Evolutionary conservation across 2,329 filamentous ascomycete species (phyloP).

Genomic region (Zymoseptoria crescenta): DNA sequence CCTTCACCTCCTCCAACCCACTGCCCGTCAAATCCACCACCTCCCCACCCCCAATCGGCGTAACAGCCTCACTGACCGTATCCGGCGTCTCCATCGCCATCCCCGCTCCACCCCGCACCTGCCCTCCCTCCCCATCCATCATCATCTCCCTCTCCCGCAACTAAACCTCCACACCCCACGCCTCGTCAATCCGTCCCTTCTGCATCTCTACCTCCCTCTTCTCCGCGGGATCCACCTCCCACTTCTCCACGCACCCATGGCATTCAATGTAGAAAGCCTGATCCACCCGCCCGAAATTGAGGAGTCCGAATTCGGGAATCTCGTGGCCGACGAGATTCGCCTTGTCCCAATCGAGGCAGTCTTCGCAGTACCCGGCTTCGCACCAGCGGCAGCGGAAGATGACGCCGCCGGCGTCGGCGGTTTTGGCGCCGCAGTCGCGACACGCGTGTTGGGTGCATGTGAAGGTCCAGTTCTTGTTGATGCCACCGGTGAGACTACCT

Average conservation of each 20-base stretch:
- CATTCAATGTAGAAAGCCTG: slow-evolving; percentile 50
- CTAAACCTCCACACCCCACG: not conserved
- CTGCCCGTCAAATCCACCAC: not conserved
- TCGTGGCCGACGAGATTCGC: slow-evolving; percentile 45
- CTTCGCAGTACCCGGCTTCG: slow-evolving; percentile 49
- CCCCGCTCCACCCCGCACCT: not conserved
- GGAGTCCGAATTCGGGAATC: slow-evolving; percentile 46
- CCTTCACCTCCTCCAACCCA: not conserved
- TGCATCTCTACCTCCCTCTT: slow-evolving; percentile 5
- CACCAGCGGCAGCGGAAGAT: slow-evolving; percentile 51
- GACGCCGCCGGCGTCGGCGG: slow-evolving; percentile 41
- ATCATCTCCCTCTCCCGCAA: slow-evolving; percentile 7
- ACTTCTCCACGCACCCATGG: slow-evolving; percentile 35
- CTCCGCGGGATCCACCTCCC: slow-evolving; percentile 22
- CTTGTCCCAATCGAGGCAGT: slow-evolving; percentile 49
- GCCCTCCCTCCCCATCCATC: not conserved
- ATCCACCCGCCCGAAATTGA: slow-evolving; percentile 35
- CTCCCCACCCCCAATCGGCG: slow-evolving; percentile 8
- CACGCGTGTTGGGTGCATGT: slow-evolving; percentile 52
- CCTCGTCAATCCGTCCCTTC: slow-evolving; percentile 4
- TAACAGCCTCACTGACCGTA: slow-evolving; percentile 17
- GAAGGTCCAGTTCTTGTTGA: slow-evolving; percentile 33
- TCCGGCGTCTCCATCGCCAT: slow-evolving; percentile 8
- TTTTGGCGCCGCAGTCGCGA: slow-evolving; percentile 45
- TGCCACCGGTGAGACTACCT: slow-evolving; percentile 34